Evolutionary conservation across 306 rosid genomes (phyloP), one percentile per base, ranked within the genome.

Genomic region (Adenanthera pavonina): DNA sequence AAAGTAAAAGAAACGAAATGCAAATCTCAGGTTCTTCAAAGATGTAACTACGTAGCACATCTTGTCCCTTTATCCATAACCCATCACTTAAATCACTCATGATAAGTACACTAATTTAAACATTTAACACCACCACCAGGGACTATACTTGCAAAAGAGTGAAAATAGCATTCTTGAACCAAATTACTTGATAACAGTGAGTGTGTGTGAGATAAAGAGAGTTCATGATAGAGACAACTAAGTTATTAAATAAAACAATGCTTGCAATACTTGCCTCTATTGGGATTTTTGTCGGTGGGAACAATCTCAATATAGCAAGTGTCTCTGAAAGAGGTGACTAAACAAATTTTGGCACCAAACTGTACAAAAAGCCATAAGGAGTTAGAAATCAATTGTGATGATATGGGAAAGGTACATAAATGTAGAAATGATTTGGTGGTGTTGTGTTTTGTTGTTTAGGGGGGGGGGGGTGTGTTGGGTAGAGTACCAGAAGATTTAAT

Each of bases 261-360:
- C 61, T 78, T 67, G 80, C 49, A 74, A 80, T 74, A 81, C 81
- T 78, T 87, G 86, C 99, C 99, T 89, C 88, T 89, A 8, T 82
- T 67, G 67, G 88, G 92, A 52, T 69, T 87, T 78, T 87, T 73
- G 83, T 93, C 88, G 54, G 92, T 95, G 13, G 99, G 99, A 85
- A 89, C 90, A 88, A 95, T 95, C 93, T 95, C 99, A 40, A 95
- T 82, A 52, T 87, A 95, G 87, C 92, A 87, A 48, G 98, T 91
- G 75, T 95, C 99, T 83, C 94, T 91, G 75, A 95, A 95, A 69
- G 99, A 95, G 57, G 99, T 95, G 78, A 95, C 87, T 59, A 95
- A 73, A 86, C 97, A 93, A 77, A 95, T 92, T 86, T 95, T 95
- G 80, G 97, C 93, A 34, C 72, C 91, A 78, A 91, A 95, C 99